Evolutionary conservation across 306 rosid genomes (phyloP).

Genomic region (Ochetophila trinervis): DNA sequence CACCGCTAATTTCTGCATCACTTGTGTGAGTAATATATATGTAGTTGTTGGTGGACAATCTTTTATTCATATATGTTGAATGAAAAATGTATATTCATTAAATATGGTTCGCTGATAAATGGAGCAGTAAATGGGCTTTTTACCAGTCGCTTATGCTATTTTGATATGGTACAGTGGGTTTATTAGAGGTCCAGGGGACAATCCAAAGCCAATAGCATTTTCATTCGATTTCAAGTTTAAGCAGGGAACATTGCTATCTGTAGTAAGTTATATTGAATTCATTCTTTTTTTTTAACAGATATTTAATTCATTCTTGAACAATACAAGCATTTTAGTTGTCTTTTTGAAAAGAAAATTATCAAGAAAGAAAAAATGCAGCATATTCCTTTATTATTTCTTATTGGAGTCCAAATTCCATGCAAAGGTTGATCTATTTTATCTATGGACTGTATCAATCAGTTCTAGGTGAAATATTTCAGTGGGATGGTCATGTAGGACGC

Average conservation of each 20-base stretch:
- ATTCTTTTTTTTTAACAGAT: not conserved
- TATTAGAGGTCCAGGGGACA: conserved; percentile 93
- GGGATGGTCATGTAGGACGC: no score
- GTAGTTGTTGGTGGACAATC: not conserved
- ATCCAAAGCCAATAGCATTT: conserved; percentile 71
- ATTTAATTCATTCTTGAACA: not conserved
- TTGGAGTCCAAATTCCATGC: no score
- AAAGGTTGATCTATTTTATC: no score
- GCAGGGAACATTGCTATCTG: conserved; percentile 92
- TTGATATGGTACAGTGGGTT: conserved; percentile 63
- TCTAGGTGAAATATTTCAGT: no score
- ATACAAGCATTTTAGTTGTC: no score
- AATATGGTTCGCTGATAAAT: conserved; percentile 8
- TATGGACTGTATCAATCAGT: no score
- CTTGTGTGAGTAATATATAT: conserved; percentile 59
- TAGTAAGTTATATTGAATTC: conserved; percentile 48
- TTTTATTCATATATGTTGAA: not conserved
- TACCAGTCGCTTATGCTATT: conserved; percentile 1
- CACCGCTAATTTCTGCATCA: conserved; percentile 71
- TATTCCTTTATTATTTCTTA: no score
- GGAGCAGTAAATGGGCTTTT: not conserved
- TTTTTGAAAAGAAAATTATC: no score
- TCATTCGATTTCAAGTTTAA: conserved; percentile 81
- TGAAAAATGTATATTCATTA: conserved; percentile 6
- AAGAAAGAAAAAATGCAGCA: no score